Evolutionary conservation across 352 stramenopile species (phyloP).

Genomic region (Phytophthora sp.): DNA sequence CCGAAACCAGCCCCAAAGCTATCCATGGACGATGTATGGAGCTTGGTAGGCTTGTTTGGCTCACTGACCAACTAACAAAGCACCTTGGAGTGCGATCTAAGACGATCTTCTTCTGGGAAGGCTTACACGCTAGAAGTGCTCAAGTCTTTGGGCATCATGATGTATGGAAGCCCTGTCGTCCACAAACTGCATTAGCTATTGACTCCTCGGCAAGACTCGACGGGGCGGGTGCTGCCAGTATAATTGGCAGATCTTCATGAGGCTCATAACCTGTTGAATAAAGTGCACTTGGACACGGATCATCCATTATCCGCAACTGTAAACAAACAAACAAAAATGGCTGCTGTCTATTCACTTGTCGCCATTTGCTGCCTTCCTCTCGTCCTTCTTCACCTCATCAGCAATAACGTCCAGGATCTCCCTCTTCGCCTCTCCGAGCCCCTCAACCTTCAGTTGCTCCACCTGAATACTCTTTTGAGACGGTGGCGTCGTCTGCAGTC

Average conservation of each 20-base stretch:
- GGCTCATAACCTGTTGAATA: background rate
- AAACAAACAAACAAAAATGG: too few species aligned
- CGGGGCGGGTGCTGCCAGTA: background rate
- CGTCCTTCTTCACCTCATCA: slow-evolving; percentile 24
- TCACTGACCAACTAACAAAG: too few species aligned
- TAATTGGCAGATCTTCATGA: slow-evolving; percentile 1
- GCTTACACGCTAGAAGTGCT: too few species aligned
- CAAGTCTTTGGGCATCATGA: too few species aligned
- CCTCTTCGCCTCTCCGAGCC: slow-evolving; percentile 28
- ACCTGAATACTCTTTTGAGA: slow-evolving; percentile 19
- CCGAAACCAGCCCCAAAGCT: too few species aligned
- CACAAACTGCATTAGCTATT: slow-evolving; percentile 5
- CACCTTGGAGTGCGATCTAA: too few species aligned
- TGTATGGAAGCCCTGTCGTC: too few species aligned
- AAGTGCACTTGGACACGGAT: background rate
- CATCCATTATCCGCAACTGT: background rate
- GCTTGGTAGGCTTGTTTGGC: too few species aligned
- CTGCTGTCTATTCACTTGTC: slow-evolving; percentile 19
- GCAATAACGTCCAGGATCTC: slow-evolving; percentile 22
- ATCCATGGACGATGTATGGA: too few species aligned
- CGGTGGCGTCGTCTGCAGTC: slow-evolving; percentile 41
- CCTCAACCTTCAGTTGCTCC: slow-evolving; percentile 35
- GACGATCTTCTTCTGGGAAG: too few species aligned
- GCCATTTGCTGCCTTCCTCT: background rate
- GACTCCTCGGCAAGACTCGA: slow-evolving; percentile 9